Evolutionary conservation across 2,329 filamentous ascomycete species (phyloP).

Genomic region (Stagonosporopsis tanaceti): DNA sequence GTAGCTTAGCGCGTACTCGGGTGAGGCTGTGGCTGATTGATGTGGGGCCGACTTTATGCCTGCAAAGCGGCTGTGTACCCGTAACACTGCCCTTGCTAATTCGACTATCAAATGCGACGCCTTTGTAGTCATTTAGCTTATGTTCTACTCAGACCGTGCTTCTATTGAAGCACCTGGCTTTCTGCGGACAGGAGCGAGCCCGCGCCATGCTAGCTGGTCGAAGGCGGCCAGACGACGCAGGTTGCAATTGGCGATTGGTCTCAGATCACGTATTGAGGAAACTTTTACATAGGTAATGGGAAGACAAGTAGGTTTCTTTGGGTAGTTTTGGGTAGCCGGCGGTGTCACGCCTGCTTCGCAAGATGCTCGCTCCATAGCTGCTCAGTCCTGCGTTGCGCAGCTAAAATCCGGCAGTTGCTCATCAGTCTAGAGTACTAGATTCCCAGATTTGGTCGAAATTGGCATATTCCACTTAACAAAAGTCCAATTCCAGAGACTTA

Average conservation of each 20-base stretch:
- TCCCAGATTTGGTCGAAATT: background rate
- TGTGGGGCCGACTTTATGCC: background rate
- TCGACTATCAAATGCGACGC: too few relatives aligned
- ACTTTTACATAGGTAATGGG: background rate
- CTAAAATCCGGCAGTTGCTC: background rate
- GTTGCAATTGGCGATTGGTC: background rate
- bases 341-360: background rate
- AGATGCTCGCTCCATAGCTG: background rate
- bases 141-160: too few relatives aligned
- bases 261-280: background rate
- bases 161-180: too few relatives aligned
- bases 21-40: background rate
- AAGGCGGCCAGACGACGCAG: too few relatives aligned
- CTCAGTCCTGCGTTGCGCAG: background rate
- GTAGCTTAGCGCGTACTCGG: conserved; percentile 4
- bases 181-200: too few relatives aligned
- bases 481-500: background rate
- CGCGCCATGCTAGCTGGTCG: too few relatives aligned
- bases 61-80: background rate
- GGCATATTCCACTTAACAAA: background rate
- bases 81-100: too few relatives aligned
- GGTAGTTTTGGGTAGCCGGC: background rate
- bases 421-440: background rate
- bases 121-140: too few relatives aligned
- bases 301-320: background rate